Base-by-base conservation (phyloP, 108 stramenopile genomes). In the Cyclotella atomus region DNA sequence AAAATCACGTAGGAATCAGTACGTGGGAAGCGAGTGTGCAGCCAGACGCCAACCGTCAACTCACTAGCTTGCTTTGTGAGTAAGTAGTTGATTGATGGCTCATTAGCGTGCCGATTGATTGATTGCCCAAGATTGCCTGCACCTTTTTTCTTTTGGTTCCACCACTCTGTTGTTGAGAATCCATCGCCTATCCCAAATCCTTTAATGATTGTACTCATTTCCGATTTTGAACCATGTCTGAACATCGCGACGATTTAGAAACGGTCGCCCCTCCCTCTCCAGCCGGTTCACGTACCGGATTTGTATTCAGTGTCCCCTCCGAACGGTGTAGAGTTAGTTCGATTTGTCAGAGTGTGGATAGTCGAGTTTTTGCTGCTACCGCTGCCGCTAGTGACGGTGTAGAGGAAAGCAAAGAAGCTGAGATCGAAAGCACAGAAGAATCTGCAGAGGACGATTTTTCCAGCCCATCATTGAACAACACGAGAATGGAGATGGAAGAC, bases 241-340 rank as follows among this genome's bases (percentile, higher is more conserved):
- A 62, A 2, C 36, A 43, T 21, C 36, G 61, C 20, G 61, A 62
- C 61, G 61, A 62, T 41, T 41, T 62, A 16, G 61, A 62, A 24
- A 62, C 61, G 38, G 21, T 43, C 17, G 38, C 24, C 21, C 20
- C 36, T 21, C 7, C 17, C 17, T n/a, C n/a, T n/a, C n/a, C n/a
- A n/a, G 2, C 36, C 3, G 61, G 44, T 41, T 44, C 36, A 3
- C 61, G 61, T 23, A 62, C 61, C 3, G 61, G 38, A 7, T 32
- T 62, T 44, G 61, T 62, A 23, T 21, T 41, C 7, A 29, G 30
- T 20, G 38, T 44, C 24, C 61, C 61, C 2, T 8, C 4, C 3
- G 30, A 30, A 14, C n/a, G 24, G 41, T 62, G 61, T 62, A 14
- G 61, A 41, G 41, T 62, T 25, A 43, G 41, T 8, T 62, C 61